A percentile compares a stretch with the other conserved stretches of the same genome.
phyloP scores from a whole-genome alignment of 2,329 filamentous ascomycete species.

The Neopestalotiopsis rosae region DNA sequence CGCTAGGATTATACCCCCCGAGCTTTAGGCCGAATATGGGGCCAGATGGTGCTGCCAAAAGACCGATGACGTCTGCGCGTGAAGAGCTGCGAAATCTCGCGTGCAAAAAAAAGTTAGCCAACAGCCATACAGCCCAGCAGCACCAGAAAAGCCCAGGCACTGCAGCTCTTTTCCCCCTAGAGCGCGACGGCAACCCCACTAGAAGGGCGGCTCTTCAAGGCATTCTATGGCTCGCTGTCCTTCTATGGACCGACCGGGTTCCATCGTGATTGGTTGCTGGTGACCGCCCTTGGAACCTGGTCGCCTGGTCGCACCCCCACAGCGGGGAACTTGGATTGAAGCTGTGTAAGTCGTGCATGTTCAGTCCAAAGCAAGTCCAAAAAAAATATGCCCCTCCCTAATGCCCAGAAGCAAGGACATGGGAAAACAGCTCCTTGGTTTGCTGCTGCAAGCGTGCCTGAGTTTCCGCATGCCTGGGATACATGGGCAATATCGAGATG shows the following conservation, averaged over 20 bases:
- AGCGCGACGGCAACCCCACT: constrained; percentile 5
- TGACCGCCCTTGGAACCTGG: constrained; percentile 26
- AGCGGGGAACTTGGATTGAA: constrained; percentile 24
- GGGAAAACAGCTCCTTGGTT: constrained; percentile 3
- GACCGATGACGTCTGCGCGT: constrained; percentile 12
- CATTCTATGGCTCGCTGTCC: not conserved
- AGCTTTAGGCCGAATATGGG: constrained; percentile 3
- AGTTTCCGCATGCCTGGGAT: not conserved
- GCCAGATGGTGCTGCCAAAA: constrained; percentile 15
- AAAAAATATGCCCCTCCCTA: constrained; percentile 4
- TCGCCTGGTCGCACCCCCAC: constrained; percentile 17
- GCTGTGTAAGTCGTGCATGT: not conserved
- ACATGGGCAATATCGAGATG: constrained; percentile 1
- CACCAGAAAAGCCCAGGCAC: too few relatives aligned
- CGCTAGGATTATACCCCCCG: not conserved
- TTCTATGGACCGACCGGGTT: constrained; percentile 17
- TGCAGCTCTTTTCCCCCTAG: not conserved
- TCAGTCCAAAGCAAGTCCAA: not conserved
- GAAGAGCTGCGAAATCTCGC: not conserved
- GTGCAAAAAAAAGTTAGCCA: not conserved
- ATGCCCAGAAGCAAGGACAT: not conserved
- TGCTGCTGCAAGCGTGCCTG: constrained; percentile 6
- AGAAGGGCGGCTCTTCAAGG: not conserved
- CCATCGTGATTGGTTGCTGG: constrained; percentile 21
- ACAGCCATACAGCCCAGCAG: not conserved